Percentiles rank a stretch among this genome's conserved stretches.
phyloP scores from a whole-genome alignment of 2,329 filamentous ascomycete species.

The Epichloe festucae region DNA sequence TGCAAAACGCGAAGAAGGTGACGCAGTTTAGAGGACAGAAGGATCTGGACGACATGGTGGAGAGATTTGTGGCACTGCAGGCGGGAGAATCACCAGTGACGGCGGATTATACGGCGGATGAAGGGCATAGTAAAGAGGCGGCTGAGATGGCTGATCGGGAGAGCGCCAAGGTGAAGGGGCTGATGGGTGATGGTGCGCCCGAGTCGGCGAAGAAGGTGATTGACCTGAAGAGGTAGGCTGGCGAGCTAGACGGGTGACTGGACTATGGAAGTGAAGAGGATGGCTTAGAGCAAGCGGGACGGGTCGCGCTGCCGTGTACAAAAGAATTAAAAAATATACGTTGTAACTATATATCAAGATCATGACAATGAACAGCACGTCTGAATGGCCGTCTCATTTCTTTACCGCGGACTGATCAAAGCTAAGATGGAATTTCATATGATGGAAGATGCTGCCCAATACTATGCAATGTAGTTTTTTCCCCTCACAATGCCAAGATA shows the following conservation, averaged over 20 bases:
- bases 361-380: neutral
- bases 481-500: neutral
- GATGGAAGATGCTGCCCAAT: neutral
- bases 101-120: conserved; percentile 2
- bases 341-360: conserved; percentile 3
- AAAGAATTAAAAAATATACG: neutral
- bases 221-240: conserved; percentile 1
- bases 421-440: neutral
- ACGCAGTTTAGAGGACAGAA: conserved; percentile 61
- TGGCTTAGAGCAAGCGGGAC: neutral
- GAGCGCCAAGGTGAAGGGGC: conserved; percentile 19
- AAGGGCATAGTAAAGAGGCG: conserved; percentile 10
- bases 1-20: conserved; percentile 70
- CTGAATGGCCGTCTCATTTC: neutral
- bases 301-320: neutral
- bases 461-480: neutral
- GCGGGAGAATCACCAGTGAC: conserved; percentile 3
- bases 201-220: conserved; percentile 11
- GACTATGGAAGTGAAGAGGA: neutral
- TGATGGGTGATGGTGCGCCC: conserved; percentile 18
- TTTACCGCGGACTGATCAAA: neutral
- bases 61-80: conserved; percentile 22
- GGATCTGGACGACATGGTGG: conserved; percentile 54
- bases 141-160: conserved; percentile 14
- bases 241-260: neutral